Conservation (phyloP, 345 rosid species). For the Brassica rapa region DNA sequence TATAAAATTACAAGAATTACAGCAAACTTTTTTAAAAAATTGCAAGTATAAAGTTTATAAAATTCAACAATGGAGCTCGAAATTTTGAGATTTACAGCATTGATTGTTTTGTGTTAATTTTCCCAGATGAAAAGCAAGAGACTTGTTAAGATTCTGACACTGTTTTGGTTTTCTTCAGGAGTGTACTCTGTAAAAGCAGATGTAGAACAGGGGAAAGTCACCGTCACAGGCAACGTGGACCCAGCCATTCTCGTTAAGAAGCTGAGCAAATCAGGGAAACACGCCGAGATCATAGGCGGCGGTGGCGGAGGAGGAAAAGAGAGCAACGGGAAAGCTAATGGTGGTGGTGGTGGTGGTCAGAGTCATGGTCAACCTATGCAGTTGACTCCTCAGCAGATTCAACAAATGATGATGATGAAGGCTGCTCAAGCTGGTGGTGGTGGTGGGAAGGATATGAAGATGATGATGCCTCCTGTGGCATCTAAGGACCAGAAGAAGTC, state of each 20-base stretch:
- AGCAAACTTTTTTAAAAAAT: not conserved
- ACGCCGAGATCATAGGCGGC: constrained; percentile 73
- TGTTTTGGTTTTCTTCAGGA: constrained; percentile 44
- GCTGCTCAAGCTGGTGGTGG: constrained; percentile 35
- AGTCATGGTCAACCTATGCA: constrained; percentile 44
- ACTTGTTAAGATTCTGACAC: constrained; percentile 17
- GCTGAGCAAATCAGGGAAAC: constrained; percentile 84
- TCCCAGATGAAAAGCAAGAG: not conserved
- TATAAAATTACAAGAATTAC: not conserved
- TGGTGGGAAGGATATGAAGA: constrained; percentile 29
- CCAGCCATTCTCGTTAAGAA: constrained; percentile 70
- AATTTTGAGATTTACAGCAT: not conserved
- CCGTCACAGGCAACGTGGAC: constrained; percentile 83
- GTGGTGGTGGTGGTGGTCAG: constrained; percentile 18
- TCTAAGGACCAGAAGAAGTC: constrained; percentile 65
- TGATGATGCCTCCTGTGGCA: constrained; percentile 28
- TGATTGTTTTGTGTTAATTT: not conserved
- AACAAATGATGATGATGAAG: constrained; percentile 54
- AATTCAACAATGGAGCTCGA: not conserved
- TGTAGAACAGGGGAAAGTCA: constrained; percentile 83
- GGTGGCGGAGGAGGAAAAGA: constrained; percentile 33
- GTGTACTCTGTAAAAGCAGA: constrained; percentile 63
- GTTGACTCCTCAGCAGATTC: constrained; percentile 51
- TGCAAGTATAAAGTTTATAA: not conserved
- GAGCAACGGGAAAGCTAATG: constrained; percentile 21